Evolutionary conservation across 495 filamentous ascomycete genomes (phyloP), one percentile per base, ranked within the genome.

Genomic region (Trichoderma erinaceum): DNA sequence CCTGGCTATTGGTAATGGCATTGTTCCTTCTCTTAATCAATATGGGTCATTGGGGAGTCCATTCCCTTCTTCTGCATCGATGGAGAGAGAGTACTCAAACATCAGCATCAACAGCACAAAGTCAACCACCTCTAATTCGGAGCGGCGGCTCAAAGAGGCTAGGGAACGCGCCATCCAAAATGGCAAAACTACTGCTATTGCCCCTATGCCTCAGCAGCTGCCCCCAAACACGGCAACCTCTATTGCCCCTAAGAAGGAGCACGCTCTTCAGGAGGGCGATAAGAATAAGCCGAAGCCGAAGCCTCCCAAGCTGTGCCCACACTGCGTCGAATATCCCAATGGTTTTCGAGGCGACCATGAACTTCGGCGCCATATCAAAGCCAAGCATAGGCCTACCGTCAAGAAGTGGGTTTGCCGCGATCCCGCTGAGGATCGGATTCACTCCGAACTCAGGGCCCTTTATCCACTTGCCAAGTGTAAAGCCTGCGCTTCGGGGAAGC

Each of bases 261-360:
- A 5, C 4, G 21, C 32, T 13, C 38, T 56, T 11, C 41, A 80
- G 80, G 67, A 77, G 78, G 32, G 75, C 77, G 8, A 38, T 38
- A 38, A 38, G 8, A 38, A 38, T 21, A 82, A 81, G 68, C 82
- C 89, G 65, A 89, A 92, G 38, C 92, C 91, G 32, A 84, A 84
- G 64, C 91, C 91, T 50, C 86, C 86, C 13, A 93, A 94, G 71
- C 88, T 93, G 68, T 98, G 94, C 73, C 75, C 75, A 12, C 77
- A 87, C 48, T 98, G 94, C 76, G 86, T 86, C 61, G 87, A 90
- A 58, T 85, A 92, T 65, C 91, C 89, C 0, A 87, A 92, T 2
- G 94, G 94, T 21, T 99, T 97, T 76, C 89, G 95, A 23, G 95
- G 95, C 46, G 92, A 96, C 32, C 95, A 97, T 74, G 95, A 99